phyloP scores from a whole-genome alignment of 1,284 basidiomycete genomes.

The Phlebopus sp. region DNA sequence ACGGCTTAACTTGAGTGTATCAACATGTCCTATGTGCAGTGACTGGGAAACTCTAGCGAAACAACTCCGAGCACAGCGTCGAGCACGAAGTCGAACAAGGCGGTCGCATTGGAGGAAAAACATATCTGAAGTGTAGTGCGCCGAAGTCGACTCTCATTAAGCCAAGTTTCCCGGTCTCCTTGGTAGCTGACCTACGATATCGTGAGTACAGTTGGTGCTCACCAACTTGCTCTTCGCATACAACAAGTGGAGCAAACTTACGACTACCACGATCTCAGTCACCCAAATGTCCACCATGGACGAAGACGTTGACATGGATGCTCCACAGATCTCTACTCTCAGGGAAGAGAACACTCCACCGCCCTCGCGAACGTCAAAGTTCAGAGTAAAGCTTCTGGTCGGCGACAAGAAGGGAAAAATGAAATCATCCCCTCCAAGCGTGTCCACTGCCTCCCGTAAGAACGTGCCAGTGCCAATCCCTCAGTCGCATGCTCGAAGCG shows the following conservation, averaged over 20 bases:
- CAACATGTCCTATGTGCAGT: too few relatives aligned
- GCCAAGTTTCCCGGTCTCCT: too few relatives aligned
- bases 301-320: conserved; percentile 68
- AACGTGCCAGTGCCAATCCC: conserved; percentile 14
- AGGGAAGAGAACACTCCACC: conserved; percentile 67
- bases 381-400: conserved; percentile 51
- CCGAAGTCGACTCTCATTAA: too few relatives aligned
- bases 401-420: conserved; percentile 42
- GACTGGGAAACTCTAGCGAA: too few relatives aligned
- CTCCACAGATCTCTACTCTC: conserved; percentile 74
- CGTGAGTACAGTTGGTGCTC: too few relatives aligned
- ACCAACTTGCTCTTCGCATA: too few relatives aligned
- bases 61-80: neutral
- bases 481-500: conserved; percentile 27
- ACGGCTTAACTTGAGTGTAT: too few relatives aligned
- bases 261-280: conserved; percentile 14
- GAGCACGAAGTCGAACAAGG: too few relatives aligned
- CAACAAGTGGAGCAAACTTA: conserved; percentile 17
- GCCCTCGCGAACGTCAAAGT: conserved; percentile 44
- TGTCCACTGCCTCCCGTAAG: conserved; percentile 27
- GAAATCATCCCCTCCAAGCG: conserved; percentile 30
- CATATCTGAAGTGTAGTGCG: too few relatives aligned
- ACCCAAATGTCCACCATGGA: conserved; percentile 34
- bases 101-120: too few relatives aligned
- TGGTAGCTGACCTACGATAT: too few relatives aligned